A percentile compares a stretch with the other conserved stretches of the same genome.
These are phyloP conservation scores for Boletus huronensis DNA, from an alignment of 768 basidiomycete genomes.

Conservation along the genomic window DNA sequence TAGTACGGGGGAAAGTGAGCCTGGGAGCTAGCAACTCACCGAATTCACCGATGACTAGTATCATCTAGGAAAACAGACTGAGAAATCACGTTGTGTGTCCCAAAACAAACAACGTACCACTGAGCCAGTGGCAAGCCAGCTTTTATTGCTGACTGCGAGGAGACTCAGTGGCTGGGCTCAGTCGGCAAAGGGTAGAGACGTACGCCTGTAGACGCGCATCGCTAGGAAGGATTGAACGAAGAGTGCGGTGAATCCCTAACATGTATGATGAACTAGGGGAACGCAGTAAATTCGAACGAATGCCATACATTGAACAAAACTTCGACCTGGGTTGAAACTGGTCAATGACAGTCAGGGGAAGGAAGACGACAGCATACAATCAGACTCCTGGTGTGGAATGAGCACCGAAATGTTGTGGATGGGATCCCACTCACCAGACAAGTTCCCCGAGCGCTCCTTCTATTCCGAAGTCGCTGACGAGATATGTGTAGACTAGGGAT, in stretches of 20 bases:
- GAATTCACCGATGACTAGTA: conserved; percentile 44
- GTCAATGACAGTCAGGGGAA: not conserved
- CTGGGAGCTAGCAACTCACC: conserved; percentile 13
- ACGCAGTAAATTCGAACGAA: not conserved
- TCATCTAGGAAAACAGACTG: conserved; percentile 9
- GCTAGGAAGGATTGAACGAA: conserved; percentile 58
- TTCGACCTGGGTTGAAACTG: conserved; percentile 36
- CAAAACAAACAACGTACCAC: conserved; percentile 26
- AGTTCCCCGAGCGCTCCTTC: conserved; percentile 29
- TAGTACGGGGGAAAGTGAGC: not conserved
- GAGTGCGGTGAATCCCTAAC: conserved; percentile 45
- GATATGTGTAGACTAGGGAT: conserved; percentile 45
- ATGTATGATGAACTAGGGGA: not conserved
- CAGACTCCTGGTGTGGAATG: conserved; percentile 22
- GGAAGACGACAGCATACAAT: conserved; percentile 14
- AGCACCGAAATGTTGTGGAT: not conserved
- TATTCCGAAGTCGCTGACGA: conserved; percentile 40
- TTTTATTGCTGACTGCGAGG: conserved; percentile 49
- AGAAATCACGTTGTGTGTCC: not conserved
- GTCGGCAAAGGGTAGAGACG: conserved; percentile 10
- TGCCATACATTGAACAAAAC: conserved; percentile 48
- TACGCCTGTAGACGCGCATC: conserved; percentile 50
- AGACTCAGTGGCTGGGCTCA: not conserved
- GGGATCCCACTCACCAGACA: conserved; percentile 40
- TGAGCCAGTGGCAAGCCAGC: conserved; percentile 37